Conservation (phyloP, 352 stramenopile genomes). For the Pythium utonaiense region DNA sequence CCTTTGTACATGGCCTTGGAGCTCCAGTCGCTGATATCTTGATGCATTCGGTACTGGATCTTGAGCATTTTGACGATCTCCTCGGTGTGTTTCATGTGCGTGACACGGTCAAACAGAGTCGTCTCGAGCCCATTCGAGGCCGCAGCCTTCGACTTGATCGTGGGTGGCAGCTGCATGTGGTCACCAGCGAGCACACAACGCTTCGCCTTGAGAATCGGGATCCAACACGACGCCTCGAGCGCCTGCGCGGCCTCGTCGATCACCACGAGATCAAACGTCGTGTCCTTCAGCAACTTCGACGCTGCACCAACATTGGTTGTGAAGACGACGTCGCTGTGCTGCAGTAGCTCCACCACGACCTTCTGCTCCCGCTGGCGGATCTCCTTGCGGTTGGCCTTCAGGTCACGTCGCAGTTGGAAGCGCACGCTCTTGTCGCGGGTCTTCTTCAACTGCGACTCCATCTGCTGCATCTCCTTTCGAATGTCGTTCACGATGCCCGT, state of each 20-base stretch:
- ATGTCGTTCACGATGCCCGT: conserved; percentile 97
- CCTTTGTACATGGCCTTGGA: conserved; percentile 94
- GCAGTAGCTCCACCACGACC: conserved; percentile 90
- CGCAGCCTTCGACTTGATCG: conserved; percentile 90
- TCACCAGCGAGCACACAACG: conserved; percentile 91
- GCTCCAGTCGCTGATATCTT: conserved; percentile 94
- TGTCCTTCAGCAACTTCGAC: conserved; percentile 85
- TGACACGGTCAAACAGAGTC: conserved; percentile 96
- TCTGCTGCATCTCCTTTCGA: conserved; percentile 82
- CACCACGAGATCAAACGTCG: conserved; percentile 94
- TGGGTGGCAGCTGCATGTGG: conserved; percentile 96
- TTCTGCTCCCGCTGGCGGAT: conserved; percentile 91
- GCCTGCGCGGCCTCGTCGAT: conserved; percentile 97
- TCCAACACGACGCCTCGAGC: conserved; percentile 96
- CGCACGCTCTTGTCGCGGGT: conserved; percentile 47
- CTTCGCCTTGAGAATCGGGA: conserved; percentile 92
- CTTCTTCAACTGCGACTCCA: conserved; percentile 57
- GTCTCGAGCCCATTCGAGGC: conserved; percentile 78
- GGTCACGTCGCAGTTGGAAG: conserved; percentile 61
- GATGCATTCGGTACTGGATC: conserved; percentile 98
- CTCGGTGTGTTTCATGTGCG: conserved; percentile 52
- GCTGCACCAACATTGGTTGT: conserved; percentile 95
- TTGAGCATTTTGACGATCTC: conserved; percentile 91
- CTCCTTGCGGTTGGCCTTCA: conserved; percentile 94
- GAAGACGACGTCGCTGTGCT: conserved; percentile 93